These are phyloP conservation scores for Sclerotinia trifoliorum DNA, from an alignment of 2,329 filamentous ascomycete genomes.

Conservation along the genomic window DNA sequence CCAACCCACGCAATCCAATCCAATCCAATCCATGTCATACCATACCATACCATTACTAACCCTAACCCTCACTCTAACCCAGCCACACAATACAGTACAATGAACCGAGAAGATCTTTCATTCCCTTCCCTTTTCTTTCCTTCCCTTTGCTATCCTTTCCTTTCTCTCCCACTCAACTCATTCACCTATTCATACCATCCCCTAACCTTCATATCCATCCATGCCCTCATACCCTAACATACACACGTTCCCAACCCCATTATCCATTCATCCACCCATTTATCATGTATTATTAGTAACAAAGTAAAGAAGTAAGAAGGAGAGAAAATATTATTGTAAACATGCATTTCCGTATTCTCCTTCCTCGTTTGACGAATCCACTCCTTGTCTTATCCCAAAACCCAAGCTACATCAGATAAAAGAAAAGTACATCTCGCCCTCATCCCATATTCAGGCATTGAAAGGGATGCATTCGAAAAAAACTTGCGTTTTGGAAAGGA, in stretches of 20 bases:
- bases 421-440: not conserved
- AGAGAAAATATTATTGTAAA: not conserved
- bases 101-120: not conserved
- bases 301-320: not conserved
- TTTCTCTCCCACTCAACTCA: too few species aligned
- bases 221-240: too few species aligned
- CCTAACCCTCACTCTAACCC: not conserved
- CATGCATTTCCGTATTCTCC: too few species aligned
- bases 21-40: too few species aligned
- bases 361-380: not conserved
- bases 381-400: conserved; percentile 11
- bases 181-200: too few species aligned
- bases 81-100: not conserved
- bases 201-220: too few species aligned
- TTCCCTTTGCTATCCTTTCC: too few species aligned
- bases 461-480: not conserved
- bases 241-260: not conserved
- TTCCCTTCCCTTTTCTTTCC: too few species aligned
- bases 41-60: not conserved
- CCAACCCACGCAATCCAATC: too few species aligned
- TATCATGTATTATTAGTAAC: conserved; percentile 20
- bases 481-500: not conserved
- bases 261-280: not conserved
- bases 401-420: not conserved
- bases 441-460: not conserved